Base-by-base conservation (phyloP, 768 basidiomycete genomes). In the Trametes punicea region DNA sequence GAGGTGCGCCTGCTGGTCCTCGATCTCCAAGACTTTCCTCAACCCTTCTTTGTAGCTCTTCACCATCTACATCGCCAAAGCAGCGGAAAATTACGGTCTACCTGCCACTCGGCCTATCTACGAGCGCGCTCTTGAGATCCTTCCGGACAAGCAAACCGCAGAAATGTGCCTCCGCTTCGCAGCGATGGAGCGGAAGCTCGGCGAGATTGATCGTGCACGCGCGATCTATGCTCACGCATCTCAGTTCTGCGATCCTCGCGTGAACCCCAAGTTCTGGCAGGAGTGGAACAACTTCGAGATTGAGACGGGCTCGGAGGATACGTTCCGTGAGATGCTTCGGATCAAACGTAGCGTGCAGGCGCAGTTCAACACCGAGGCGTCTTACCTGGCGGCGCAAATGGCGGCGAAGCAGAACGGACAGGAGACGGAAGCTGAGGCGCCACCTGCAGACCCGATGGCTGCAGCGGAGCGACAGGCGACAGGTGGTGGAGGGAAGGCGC, bases 261-360 rank as follows among this genome's bases (percentile, higher is more conserved):
- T 89, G 59, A 84, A 90, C 68, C 87, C 93, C 31, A 84, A 86
- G 57, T 98, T 98, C 79, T 98, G 97, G 97, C 72, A 79, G 27
- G 93, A 97, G 69, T 98, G 97, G 97, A 94, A 98, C 70, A 78
- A 78, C 47, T 99, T 98, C 75, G 97, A 99, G 73, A 93, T 98
- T 66, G 97, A 98, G 70, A 97, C 94, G 2, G 97, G 97, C 1
- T 96, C 93, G 2, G 97, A 99, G 70, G 97, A 99, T 69, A 99
- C 97, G 0, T 99, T 99, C 85, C 79, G 87, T 60, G 90, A 92
- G 74, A 93, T 92, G 90, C 70, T 93, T 56, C 85, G 95, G 33
- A 97, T 98, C 77, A 97, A 96, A 74, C 85, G 97, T 55, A 94
- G 95, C 64, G 97, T 99, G 15, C 97, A 99, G 72, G 94, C 96